phyloP scores from a whole-genome alignment of 2,329 filamentous ascomycete species.

The Fusarium sp. region DNA sequence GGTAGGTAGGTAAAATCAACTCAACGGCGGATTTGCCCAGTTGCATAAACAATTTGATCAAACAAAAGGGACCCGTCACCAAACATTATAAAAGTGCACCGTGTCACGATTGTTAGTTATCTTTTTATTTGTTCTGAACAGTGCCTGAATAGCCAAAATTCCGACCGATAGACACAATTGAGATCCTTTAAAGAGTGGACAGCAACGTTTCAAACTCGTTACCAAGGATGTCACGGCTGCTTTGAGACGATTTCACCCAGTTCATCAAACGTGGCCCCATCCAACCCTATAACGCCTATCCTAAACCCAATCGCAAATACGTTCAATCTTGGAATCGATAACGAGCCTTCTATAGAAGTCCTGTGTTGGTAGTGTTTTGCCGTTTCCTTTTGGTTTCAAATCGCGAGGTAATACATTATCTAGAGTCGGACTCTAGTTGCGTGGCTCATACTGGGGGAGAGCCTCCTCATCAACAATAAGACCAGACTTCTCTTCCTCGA shows the following conservation, averaged over 20 bases:
- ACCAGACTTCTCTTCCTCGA: constrained; percentile 61
- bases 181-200: constrained; percentile 30
- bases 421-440: constrained; percentile 28
- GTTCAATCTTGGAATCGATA: constrained; percentile 39
- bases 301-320: constrained; percentile 12
- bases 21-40: too few species aligned
- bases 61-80: not conserved
- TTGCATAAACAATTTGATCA: not conserved
- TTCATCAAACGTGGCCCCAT: constrained; percentile 31
- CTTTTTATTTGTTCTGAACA: constrained; percentile 1
- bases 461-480: constrained; percentile 57
- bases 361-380: constrained; percentile 7
- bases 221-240: constrained; percentile 4
- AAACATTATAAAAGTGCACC: not conserved
- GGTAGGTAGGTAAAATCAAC: not conserved
- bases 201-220: constrained; percentile 16
- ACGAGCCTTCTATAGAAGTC: constrained; percentile 10
- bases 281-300: constrained; percentile 33
- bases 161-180: constrained; percentile 1
- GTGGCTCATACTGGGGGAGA: constrained; percentile 46
- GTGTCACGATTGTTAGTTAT: not conserved
- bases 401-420: not conserved
- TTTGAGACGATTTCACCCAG: constrained; percentile 9
- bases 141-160: constrained; percentile 13
- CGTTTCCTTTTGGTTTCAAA: not conserved